Evolutionary conservation across 2,329 filamentous ascomycete genomes (phyloP), one percentile per base, ranked within the genome.

Genomic region (Malbranchea cinnamomea): DNA sequence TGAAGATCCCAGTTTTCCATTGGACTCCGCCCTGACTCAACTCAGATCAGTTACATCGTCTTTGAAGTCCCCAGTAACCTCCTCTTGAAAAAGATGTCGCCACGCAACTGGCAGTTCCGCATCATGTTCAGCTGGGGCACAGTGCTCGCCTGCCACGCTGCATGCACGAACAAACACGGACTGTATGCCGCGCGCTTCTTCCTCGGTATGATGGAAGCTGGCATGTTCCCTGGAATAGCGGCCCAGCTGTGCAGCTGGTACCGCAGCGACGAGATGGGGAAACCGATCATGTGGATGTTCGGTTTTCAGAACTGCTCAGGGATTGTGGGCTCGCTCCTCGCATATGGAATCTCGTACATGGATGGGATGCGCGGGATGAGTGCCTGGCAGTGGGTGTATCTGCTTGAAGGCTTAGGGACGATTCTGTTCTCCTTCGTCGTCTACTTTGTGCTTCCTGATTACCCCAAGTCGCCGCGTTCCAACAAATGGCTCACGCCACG

Each of bases 241-340:
- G 48, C 48, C 2, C 53, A 57, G 16, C 40, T 62, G 1, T 57
- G 47, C 9, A 52, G 48, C 34, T 63, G 59, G 50, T 64, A 64
- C 31, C 49, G 56, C 1, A 52, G 45, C 15, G 57, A 61, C 30
- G 56, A 60, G 34, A 53, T 57, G 35, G 51, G 47, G 1, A 54
- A 49, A 26, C 53, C 52, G 2, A 53, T 59, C 27, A 53, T 54
- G 37, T 62, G 57, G 46, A 59, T 57, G 42, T 63, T 62, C 34
- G 52, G 44, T 2, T 53, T 53, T 23, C 47, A 52, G 31, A 50
- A 52, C 16, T 49, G 47, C 14, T 46, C 54, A 0, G 48, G 47
- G 0, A 48, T 58, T 27, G 37, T 59, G 1, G 51, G 54, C 4
- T 49, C 48, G 6, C 22, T 54, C 2, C 28, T 55, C 10, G 43